A percentile compares a stretch with the other conserved stretches of the same genome.
Conservation (phyloP, 2,329 filamentous ascomycete genomes). For the Clonostachys rhizophaga region DNA sequence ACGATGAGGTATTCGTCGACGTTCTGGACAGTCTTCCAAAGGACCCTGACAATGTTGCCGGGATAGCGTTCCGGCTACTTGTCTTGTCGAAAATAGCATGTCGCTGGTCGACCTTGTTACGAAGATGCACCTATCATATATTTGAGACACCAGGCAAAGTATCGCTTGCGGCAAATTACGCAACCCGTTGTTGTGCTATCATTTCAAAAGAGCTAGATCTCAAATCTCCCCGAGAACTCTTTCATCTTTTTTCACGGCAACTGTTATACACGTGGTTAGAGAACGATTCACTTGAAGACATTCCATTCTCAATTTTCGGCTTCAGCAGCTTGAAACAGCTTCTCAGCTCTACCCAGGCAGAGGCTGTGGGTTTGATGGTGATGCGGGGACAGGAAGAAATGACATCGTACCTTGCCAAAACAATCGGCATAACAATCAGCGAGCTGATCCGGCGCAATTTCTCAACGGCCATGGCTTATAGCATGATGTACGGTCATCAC, state of each 20-base stretch:
- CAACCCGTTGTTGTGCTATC: conserved; percentile 62
- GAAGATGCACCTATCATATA: conserved; percentile 86
- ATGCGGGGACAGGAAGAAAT: conserved; percentile 73
- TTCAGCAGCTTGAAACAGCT: conserved; percentile 68
- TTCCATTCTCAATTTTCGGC: conserved; percentile 83
- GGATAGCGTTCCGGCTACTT: conserved; percentile 78
- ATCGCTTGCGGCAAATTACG: conserved; percentile 60
- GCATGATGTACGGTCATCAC: conserved; percentile 57
- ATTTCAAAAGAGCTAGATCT: conserved; percentile 65
- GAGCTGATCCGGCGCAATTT: conserved; percentile 67
- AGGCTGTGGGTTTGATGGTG: conserved; percentile 74
- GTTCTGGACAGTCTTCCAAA: conserved; percentile 75
- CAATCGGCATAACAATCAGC: conserved; percentile 46
- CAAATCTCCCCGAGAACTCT: conserved; percentile 63
- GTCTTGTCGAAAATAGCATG: conserved; percentile 75
- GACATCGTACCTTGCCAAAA: conserved; percentile 52
- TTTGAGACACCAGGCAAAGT: conserved; percentile 85
- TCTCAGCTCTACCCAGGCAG: conserved; percentile 65
- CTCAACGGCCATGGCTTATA: conserved; percentile 76
- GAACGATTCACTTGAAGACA: conserved; percentile 56
- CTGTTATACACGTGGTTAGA: conserved; percentile 89
- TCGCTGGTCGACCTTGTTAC: conserved; percentile 78
- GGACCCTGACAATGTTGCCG: conserved; percentile 68
- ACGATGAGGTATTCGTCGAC: conserved; percentile 81
- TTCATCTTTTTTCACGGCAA: conserved; percentile 81